Evolutionary conservation across 768 basidiomycete genomes (phyloP), one percentile per base, ranked within the genome.

Genomic region (Tulasnella sp.): DNA sequence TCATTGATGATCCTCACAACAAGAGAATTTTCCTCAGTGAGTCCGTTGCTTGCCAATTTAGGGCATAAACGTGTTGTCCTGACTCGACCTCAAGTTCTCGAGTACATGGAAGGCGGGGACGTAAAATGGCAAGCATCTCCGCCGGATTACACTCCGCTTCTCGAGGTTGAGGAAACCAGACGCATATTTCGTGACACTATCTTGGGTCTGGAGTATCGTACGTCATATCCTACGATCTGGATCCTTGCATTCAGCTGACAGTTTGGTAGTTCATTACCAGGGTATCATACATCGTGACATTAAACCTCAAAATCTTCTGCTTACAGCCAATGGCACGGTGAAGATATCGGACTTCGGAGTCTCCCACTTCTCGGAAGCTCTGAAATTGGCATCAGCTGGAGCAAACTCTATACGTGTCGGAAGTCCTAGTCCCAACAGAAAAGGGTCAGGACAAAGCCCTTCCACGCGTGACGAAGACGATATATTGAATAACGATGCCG

Each of bases 271-370:
- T 1, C 95, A 99, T 63, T 78, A 83, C 60, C 91, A 98, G 62
- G 95, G 93, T 20, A 98, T 99, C 65, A 96, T 99, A 44, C 95
- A 99, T 67, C 87, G 95, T 52, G 95, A 99, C 68, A 98, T 99
- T 70, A 99, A 99, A 63, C 95, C 95, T 24, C 88, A 91, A 40
- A 99, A 99, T 66, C 78, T 99, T 20, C 74, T 99, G 25, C 90
- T 87, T 80, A 83, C 84, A 2, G 73, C 74, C 24, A 85, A 93
- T 68, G 80, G 86, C 47, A 76, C 76, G 53, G 92, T 98, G 67
- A 99, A 99, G 67, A 98, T 99, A 55, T 89, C 83, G 24, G 95
- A 99, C 67, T 98, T 99, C 65, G 95, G 95, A 46, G 90, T 95
- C 46, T 92, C 93, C 13, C 89, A 93, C 63, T 91, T 93, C 66